Evolutionary conservation across 1,284 basidiomycete species (phyloP), one percentile per base, ranked within the genome.

Genomic region (Vanrija humicola): DNA sequence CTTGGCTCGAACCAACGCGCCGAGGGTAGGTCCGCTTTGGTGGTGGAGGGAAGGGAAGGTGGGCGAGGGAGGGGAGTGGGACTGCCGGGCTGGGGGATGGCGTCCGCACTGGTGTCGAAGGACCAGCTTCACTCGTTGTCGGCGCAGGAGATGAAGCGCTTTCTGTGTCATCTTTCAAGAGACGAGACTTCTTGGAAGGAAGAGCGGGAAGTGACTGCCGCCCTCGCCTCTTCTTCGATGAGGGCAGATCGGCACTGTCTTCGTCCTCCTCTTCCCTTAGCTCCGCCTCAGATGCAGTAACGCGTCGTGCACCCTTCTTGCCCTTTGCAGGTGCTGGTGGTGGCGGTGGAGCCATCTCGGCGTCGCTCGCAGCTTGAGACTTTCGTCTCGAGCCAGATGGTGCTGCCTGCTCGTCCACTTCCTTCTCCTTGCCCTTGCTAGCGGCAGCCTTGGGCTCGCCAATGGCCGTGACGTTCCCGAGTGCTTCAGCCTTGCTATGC

Each of bases 1-100:
- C 52, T 5, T 21, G 46, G n/a, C 87, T 83, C 38, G 88, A 82
- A 38, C 90, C 81, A 48, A 81, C 83, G 48, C 88, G 77, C 48
- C 87, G 83, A 66, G 82, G 85, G 48, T 85, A 77, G 18, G 61
- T 55, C 1, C 72, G 65, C 67, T 6, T 68, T 58, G 64, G 74
- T 29, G 63, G 70, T 21, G 64, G 66, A 15, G 60, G 61, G 53
- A 70, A 68, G 42, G 63, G 65, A 46, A 66, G 61, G 53, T 69
- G 68, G 16, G 66, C 71, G 45, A 70, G 67, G 26, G 63, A 69
- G 29, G 63, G 67, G 58, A 79, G 61, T 8, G 40, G 61, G 54
- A 73, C 73, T 16, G 66, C 66, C 6, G 72, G 64, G 9, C 69
- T 61, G 16, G 69, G 64, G 14, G 69, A 61, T 10, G 67, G 58